Evolutionary conservation across 148 eudicot species (phyloP).

Genomic region (Vaccinium vitisidaea): DNA sequence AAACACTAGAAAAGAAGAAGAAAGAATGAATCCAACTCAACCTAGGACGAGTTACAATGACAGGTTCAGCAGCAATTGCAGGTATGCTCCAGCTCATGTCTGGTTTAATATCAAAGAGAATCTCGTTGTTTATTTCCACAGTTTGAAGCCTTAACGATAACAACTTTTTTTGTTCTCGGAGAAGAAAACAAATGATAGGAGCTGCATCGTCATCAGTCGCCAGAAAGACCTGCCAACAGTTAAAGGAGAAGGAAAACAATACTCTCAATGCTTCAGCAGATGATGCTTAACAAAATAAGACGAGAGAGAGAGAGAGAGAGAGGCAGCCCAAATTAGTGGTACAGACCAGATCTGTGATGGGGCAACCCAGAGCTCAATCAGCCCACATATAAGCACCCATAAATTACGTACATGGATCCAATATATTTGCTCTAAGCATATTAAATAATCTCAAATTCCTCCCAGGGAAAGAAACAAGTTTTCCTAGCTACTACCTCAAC

Average conservation of each 20-base stretch:
- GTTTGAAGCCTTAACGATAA: slow-evolving; percentile 67
- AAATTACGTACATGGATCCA: not conserved
- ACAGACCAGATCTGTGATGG: not conserved
- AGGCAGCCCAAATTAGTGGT: not conserved
- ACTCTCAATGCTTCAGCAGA: slow-evolving; percentile 2
- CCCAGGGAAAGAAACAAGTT: not conserved
- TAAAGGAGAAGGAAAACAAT: not conserved
- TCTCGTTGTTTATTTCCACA: slow-evolving; percentile 58
- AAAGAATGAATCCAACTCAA: slow-evolving; percentile 21
- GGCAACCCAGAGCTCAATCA: not conserved
- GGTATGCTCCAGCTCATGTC: slow-evolving; percentile 94
- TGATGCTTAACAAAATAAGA: not conserved
- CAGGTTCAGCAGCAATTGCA: slow-evolving; percentile 91
- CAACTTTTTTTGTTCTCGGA: slow-evolving; percentile 84
- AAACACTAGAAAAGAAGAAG: slow-evolving; percentile 15
- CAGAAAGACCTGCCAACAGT: slow-evolving; percentile 64
- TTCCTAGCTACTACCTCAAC: not conserved
- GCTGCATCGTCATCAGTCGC: slow-evolving; percentile 76
- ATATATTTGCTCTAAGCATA: not conserved
- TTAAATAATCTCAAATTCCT: not conserved
- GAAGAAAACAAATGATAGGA: slow-evolving; percentile 83
- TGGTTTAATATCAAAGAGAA: slow-evolving; percentile 67
- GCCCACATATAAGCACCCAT: not conserved
- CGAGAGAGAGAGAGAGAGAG: not conserved
- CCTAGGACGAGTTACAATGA: slow-evolving; percentile 84